Percentiles rank a stretch among this genome's conserved stretches.
These are phyloP conservation scores for Penicillium flavigenum DNA, from an alignment of 495 filamentous ascomycete genomes.

Conservation along the genomic window DNA sequence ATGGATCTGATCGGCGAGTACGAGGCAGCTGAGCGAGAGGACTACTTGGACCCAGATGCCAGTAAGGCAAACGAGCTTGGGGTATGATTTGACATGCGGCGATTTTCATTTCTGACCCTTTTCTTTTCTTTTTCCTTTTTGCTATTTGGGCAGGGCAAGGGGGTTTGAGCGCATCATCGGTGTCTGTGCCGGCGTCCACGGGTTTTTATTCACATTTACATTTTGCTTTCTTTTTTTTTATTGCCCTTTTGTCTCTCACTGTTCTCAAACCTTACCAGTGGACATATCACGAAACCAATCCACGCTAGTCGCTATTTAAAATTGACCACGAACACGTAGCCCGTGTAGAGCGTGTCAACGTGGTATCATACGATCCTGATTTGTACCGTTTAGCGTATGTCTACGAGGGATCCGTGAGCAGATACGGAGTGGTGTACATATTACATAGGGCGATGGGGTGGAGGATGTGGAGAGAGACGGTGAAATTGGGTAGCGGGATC, in stretches of 20 bases:
- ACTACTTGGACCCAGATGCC: slow-evolving; percentile 74
- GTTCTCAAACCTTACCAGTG: background rate
- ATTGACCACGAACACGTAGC: slow-evolving; percentile 14
- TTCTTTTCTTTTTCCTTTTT: slow-evolving; percentile 13
- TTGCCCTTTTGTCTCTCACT: background rate
- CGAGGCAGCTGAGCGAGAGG: slow-evolving; percentile 86
- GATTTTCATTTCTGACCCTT: background rate
- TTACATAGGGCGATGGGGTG: background rate
- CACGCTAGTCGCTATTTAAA: slow-evolving; percentile 8
- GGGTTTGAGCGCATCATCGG: slow-evolving; percentile 28
- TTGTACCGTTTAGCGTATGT: slow-evolving; percentile 3
- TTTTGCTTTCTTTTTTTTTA: slow-evolving; percentile 5
- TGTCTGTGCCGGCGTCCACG: slow-evolving; percentile 15
- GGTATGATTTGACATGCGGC: slow-evolving; percentile 22
- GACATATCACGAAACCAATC: slow-evolving; percentile 7
- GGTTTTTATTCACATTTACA: slow-evolving; percentile 13
- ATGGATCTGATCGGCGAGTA: slow-evolving; percentile 88
- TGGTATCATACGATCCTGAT: slow-evolving; percentile 7
- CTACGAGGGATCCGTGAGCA: slow-evolving; percentile 6
- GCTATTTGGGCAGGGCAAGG: slow-evolving; percentile 23
- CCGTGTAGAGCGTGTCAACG: slow-evolving; percentile 2
- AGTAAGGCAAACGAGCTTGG: slow-evolving; percentile 50
- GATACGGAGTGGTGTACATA: background rate
- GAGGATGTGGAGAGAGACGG: background rate
- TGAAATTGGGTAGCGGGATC: slow-evolving; percentile 19